Evolutionary conservation across 1,139 yeast species (phyloP).

Genomic region (Sugiyamaella grinbergsii): DNA sequence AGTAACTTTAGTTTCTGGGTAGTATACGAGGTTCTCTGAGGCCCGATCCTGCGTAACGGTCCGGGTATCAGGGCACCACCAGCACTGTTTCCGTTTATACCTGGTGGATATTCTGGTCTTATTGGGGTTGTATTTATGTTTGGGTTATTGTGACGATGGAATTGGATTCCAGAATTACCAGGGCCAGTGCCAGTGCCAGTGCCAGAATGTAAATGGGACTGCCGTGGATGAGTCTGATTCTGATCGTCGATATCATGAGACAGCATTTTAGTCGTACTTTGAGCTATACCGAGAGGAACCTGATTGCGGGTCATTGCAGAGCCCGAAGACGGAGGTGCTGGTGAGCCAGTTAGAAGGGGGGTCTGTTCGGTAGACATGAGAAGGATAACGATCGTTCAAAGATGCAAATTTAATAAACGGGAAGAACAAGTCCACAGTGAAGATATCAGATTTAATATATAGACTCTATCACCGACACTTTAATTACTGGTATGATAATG

Average conservation of each 20-base stretch:
- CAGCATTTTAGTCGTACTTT: constrained; percentile 15
- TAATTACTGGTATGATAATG: too few relatives aligned
- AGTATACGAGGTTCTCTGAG: constrained; percentile 86
- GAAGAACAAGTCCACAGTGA: constrained; percentile 53
- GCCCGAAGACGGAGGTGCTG: not conserved
- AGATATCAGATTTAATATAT: too few relatives aligned
- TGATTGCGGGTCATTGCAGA: constrained; percentile 16
- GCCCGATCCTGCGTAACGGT: constrained; percentile 54
- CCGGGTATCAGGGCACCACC: not conserved
- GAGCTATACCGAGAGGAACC: constrained; percentile 22
- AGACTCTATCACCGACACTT: too few relatives aligned
- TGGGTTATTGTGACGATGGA: constrained; percentile 16
- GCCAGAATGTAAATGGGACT: not conserved
- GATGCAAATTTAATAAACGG: too few relatives aligned
- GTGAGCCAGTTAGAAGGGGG: constrained; percentile 1
- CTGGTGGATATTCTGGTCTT: constrained; percentile 8
- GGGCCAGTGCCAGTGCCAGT: not conserved
- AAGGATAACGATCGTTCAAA: not conserved
- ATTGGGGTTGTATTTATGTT: constrained; percentile 5
- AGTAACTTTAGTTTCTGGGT: constrained; percentile 82
- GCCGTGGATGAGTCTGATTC: constrained; percentile 1
- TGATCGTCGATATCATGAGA: constrained; percentile 16
- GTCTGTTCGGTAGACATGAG: constrained; percentile 15
- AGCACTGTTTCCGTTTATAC: constrained; percentile 1
- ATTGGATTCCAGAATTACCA: constrained; percentile 9